phyloP scores from a whole-genome alignment of 2,329 filamentous ascomycete genomes.

The Aureobasidium melanogenum region DNA sequence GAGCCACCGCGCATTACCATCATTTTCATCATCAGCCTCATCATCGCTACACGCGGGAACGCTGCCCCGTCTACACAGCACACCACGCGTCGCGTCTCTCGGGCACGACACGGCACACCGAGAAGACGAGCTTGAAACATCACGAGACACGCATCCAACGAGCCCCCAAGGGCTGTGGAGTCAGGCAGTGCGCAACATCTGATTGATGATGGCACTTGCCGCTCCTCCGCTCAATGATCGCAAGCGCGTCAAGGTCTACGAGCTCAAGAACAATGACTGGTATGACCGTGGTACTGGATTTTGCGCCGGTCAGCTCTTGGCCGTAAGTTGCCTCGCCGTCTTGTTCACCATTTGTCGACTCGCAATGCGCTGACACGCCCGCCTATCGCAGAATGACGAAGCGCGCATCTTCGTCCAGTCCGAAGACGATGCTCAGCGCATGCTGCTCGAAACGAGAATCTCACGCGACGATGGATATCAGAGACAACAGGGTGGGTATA shows the following conservation, averaged over 20 bases:
- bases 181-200: conserved; percentile 13
- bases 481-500: conserved; percentile 92
- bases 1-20: not conserved
- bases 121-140: not conserved
- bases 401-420: conserved; percentile 85
- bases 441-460: conserved; percentile 82
- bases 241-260: conserved; percentile 92
- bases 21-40: not conserved
- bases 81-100: conserved; percentile 3
- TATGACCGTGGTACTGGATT: conserved; percentile 96
- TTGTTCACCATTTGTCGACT: not conserved
- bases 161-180: conserved; percentile 6
- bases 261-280: conserved; percentile 98
- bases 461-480: conserved; percentile 93
- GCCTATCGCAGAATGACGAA: conserved; percentile 65
- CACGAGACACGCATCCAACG: not conserved
- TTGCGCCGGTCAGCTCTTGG: conserved; percentile 67
- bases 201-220: conserved; percentile 14
- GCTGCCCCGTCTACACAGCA: not conserved
- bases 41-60: not conserved
- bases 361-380: conserved; percentile 10
- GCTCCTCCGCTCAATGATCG: conserved; percentile 33
- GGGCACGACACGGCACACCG: not conserved
- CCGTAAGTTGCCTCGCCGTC: conserved; percentile 47
- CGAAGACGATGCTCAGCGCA: conserved; percentile 77